phyloP scores from a whole-genome alignment of 257 asterid species.

The Petrea volubilis region DNA sequence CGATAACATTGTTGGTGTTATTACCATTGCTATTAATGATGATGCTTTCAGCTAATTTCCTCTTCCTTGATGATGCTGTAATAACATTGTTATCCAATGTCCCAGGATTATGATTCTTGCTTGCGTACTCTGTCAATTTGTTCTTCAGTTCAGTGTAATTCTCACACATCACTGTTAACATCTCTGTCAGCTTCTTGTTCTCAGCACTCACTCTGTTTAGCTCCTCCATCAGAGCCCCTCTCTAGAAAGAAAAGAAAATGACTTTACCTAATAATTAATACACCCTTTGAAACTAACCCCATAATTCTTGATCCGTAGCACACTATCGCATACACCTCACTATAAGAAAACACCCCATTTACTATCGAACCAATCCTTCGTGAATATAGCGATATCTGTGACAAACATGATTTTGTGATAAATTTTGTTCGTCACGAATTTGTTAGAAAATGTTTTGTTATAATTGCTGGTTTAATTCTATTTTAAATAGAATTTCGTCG shows the following conservation, averaged over 20 bases:
- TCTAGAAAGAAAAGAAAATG: constrained; percentile 28
- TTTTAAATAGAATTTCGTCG: no score
- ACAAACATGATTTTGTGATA: no score
- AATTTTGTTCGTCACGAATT: no score
- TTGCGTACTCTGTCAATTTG: constrained; percentile 41
- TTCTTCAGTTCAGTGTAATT: constrained; percentile 56
- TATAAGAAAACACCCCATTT: no score
- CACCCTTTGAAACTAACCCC: neutral
- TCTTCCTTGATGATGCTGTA: constrained; percentile 42
- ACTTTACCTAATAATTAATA: neutral
- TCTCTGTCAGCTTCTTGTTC: constrained; percentile 73
- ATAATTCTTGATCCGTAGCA: no score
- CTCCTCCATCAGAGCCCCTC: constrained; percentile 67
- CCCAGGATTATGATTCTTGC: constrained; percentile 28
- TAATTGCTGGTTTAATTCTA: no score
- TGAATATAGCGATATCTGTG: no score
- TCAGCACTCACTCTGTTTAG: constrained; percentile 65
- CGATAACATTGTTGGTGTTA: neutral
- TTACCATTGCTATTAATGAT: no score
- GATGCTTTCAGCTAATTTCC: constrained; percentile 40
- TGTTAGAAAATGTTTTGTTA: no score
- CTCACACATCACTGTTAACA: constrained; percentile 59
- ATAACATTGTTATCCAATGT: neutral
- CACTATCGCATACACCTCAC: no score
- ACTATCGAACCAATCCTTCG: no score